These are phyloP conservation scores for Chrysoporthe austroafricana DNA, from an alignment of 2,329 filamentous ascomycete genomes.

Conservation along the genomic window DNA sequence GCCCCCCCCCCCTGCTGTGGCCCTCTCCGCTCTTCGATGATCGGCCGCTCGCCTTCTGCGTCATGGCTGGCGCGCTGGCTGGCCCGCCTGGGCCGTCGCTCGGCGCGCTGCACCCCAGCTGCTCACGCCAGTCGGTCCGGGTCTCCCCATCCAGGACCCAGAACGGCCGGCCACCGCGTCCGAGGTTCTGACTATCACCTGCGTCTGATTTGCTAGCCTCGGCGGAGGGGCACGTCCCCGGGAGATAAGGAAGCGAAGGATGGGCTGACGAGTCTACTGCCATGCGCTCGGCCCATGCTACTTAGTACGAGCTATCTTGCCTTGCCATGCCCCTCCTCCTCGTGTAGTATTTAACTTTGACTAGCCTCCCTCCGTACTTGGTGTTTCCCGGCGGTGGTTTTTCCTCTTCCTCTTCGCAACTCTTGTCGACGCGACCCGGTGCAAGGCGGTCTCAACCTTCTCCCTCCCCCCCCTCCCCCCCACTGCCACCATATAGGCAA, in stretches of 20 bases:
- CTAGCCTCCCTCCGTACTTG: background rate
- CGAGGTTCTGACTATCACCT: background rate
- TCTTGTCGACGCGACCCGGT: slow-evolving; percentile 6
- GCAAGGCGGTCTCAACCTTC: background rate
- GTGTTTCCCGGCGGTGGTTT: background rate
- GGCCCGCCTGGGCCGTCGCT: background rate
- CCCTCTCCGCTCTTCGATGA: background rate
- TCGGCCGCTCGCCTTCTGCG: slow-evolving; percentile 20
- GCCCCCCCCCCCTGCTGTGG: background rate
- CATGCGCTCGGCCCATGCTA: no score
- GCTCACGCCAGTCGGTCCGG: no score
- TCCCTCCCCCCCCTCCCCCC: background rate
- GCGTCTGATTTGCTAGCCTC: background rate
- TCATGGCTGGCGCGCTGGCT: slow-evolving; percentile 14
- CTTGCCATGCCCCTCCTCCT: background rate
- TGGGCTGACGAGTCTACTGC: slow-evolving; percentile 15
- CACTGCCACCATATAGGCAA: background rate
- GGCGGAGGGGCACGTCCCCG: background rate
- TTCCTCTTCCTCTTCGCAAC: background rate
- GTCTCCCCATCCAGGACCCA: no score
- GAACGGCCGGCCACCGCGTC: no score
- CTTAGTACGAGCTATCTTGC: no score
- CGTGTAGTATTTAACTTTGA: slow-evolving; percentile 6
- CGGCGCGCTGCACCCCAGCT: no score
- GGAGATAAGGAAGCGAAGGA: background rate